Conservation (phyloP, 2,329 filamentous ascomycete genomes). For the Fusarium xylarioides region DNA sequence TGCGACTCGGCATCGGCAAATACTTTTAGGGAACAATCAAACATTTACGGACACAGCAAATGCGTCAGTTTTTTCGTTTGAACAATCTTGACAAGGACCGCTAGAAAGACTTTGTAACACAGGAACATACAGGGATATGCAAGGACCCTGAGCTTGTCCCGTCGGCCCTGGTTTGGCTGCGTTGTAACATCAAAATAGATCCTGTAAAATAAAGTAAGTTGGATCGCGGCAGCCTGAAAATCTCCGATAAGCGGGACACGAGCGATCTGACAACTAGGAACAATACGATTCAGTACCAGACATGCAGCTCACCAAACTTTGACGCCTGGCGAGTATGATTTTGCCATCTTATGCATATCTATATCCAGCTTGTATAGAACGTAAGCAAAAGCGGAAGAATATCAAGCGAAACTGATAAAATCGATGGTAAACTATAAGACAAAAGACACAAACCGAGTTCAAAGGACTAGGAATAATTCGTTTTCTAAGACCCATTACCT, state of each 20-base stretch:
- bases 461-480: neutral
- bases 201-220: neutral
- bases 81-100: neutral
- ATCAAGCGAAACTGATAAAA: neutral
- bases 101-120: neutral
- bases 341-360: neutral
- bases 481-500: neutral
- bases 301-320: neutral
- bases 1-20: conserved; percentile 9
- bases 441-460: neutral
- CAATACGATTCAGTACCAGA: neutral
- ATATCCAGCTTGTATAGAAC: neutral
- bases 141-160: conserved; percentile 21
- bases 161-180: conserved; percentile 9
- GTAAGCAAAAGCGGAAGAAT: neutral
- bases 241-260: conserved; percentile 41
- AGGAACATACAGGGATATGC: conserved; percentile 11
- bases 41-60: conserved; percentile 4
- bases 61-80: neutral
- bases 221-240: conserved; percentile 27
- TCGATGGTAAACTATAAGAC: neutral
- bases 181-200: conserved; percentile 6
- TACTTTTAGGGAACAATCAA: neutral
- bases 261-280: conserved; percentile 9
- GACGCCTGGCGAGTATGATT: neutral